Conservation (phyloP, 2,329 filamentous ascomycete species). For the Didymella pinodella region DNA sequence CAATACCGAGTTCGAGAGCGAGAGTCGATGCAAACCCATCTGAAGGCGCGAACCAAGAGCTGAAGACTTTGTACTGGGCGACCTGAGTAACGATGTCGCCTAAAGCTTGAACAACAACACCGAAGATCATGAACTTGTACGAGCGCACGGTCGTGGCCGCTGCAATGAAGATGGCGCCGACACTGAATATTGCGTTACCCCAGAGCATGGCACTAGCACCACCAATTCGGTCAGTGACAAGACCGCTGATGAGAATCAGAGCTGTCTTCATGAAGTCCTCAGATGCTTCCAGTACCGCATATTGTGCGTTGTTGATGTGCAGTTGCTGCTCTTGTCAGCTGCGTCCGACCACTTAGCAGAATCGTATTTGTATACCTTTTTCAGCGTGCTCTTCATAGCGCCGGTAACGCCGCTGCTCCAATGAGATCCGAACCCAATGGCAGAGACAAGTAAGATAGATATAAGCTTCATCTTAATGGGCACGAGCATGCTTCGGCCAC, state of each 20-base stretch:
- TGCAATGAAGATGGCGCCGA: constrained; percentile 67
- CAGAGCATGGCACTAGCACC: constrained; percentile 66
- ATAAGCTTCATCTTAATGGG: constrained; percentile 45
- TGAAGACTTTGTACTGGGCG: constrained; percentile 71
- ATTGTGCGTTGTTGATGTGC: constrained; percentile 67
- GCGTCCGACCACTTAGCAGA: neutral
- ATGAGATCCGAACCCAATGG: constrained; percentile 66
- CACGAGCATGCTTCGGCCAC: constrained; percentile 15
- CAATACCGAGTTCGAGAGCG: constrained; percentile 66
- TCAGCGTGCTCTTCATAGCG: constrained; percentile 68
- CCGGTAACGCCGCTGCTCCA: constrained; percentile 69
- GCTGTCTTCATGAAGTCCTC: constrained; percentile 69
- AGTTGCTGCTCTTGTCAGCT: constrained; percentile 51
- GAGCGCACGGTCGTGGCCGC: constrained; percentile 64
- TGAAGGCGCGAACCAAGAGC: constrained; percentile 69
- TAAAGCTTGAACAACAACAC: constrained; percentile 62
- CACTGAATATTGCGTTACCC: constrained; percentile 67
- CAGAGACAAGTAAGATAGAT: constrained; percentile 60
- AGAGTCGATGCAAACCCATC: constrained; percentile 69
- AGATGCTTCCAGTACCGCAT: constrained; percentile 65
- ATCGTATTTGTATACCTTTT: constrained; percentile 53
- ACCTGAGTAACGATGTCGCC: constrained; percentile 71
- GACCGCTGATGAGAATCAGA: constrained; percentile 63
- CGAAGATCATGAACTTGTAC: constrained; percentile 68
- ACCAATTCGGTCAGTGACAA: constrained; percentile 66